Evolutionary conservation across 495 filamentous ascomycete species (phyloP), one percentile per base, ranked within the genome.

Genomic region (Lichina pygmaea): DNA sequence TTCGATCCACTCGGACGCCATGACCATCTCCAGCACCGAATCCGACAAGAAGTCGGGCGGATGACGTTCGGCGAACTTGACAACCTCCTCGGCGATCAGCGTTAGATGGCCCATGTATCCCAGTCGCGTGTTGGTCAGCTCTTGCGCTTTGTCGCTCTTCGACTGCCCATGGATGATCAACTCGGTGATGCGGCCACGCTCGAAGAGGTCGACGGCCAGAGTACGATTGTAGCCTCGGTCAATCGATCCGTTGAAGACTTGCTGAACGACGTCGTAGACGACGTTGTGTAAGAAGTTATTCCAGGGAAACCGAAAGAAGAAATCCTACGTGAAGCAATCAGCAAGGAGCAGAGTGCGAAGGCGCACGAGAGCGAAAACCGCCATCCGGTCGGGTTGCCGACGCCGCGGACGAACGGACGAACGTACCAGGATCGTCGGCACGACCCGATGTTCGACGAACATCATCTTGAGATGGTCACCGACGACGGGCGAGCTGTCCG

Each of bases 211-310:
- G 44, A 93, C 78, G 24, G 89, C 86, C n/a, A 99, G 68, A 39
- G 73, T 75, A 7, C 82, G 77, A 60, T 99, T 99, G 57, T 75
- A 94, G 11, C 89, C 84, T 44, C 85, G 77, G 51, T 94, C 86
- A 81, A 99, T 93, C 10, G 81, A 81, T 0, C 91, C 89, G 55
- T 99, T 99, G 61, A 99, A 97, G 0, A 99, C 91, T 62, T 99
- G 89, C 58, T 99, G 89, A 10, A 99, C 79, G 50, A 99, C 85
- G 57, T 99, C 89, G 58, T 99, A 99, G 24, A 99, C 89, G 40
- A 99, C 89, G 60, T 99, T 99, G 59, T 99, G 89, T 17, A 99
- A 72, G 55, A 99, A 99, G 58, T 99, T 99, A 56, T 99, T 99
- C 89, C 89, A 99, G 5, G 89, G 91, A 58, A 95, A 95, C 45